Evolutionary conservation across 2,329 filamentous ascomycete genomes (phyloP).

Genomic region (Exutisphaerella laricina): DNA sequence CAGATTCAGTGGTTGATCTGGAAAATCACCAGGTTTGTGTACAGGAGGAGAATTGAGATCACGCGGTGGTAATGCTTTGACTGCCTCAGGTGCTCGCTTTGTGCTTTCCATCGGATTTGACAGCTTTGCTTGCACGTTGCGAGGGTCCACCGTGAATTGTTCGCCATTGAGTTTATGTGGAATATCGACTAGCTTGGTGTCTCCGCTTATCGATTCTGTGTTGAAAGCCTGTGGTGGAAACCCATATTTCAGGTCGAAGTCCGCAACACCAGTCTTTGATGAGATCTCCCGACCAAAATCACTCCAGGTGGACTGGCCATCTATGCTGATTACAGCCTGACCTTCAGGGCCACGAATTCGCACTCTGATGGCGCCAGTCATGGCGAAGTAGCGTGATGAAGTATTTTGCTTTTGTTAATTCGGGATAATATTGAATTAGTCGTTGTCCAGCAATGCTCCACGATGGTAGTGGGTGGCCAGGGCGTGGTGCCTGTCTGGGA

Average conservation of each 20-base stretch:
- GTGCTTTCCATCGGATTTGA: slow-evolving; percentile 29
- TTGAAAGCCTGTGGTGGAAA: slow-evolving; percentile 71
- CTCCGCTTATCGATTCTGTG: slow-evolving; percentile 48
- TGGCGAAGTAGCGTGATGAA: no score
- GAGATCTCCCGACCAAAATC: slow-evolving; percentile 58
- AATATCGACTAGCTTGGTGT: slow-evolving; percentile 49
- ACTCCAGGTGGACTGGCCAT: slow-evolving; percentile 60
- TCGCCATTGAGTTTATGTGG: slow-evolving; percentile 61
- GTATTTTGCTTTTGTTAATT: no score
- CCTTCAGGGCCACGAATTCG: slow-evolving; percentile 71
- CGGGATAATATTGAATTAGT: no score
- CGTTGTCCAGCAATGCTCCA: no score
- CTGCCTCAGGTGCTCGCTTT: slow-evolving; percentile 20
- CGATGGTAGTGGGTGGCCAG: no score
- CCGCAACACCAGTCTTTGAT: slow-evolving; percentile 57
- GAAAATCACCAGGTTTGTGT: slow-evolving; percentile 27
- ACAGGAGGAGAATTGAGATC: slow-evolving; percentile 21
- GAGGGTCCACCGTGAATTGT: slow-evolving; percentile 58
- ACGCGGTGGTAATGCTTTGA: slow-evolving; percentile 23
- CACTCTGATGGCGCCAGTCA: slow-evolving; percentile 55
- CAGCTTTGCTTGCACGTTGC: slow-evolving; percentile 36
- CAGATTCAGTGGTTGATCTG: slow-evolving; percentile 32
- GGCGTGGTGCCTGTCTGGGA: no score
- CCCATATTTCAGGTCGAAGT: slow-evolving; percentile 75
- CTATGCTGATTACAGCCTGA: slow-evolving; percentile 62